Conservation (phyloP, 805 yeast genomes). For the Metschnikowia kofuensis region DNA sequence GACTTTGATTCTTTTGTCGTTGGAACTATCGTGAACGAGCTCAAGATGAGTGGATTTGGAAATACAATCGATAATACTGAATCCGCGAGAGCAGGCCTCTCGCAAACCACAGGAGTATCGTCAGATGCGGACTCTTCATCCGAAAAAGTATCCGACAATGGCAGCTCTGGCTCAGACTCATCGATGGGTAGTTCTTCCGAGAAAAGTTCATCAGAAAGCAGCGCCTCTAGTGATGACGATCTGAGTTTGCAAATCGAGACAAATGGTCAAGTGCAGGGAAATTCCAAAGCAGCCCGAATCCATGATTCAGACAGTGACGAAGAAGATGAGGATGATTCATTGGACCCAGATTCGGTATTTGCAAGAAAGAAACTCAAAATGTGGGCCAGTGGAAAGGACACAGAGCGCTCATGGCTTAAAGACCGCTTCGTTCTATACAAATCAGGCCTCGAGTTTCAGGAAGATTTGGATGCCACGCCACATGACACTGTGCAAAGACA, state of each 20-base stretch:
- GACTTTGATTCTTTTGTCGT: background rate
- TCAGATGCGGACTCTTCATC: background rate
- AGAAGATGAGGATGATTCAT: background rate
- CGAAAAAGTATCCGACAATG: no score
- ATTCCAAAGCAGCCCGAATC: no score
- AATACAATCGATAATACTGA: background rate
- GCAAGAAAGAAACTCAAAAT: conserved; percentile 7
- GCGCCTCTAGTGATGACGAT: background rate
- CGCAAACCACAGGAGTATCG: background rate
- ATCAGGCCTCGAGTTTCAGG: conserved; percentile 19
- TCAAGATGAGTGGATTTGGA: background rate
- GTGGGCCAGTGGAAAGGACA: conserved; percentile 7
- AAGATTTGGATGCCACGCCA: conserved; percentile 7
- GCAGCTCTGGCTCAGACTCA: background rate
- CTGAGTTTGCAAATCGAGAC: background rate
- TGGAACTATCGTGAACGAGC: background rate
- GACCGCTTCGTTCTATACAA: conserved; percentile 6
- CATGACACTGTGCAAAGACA: conserved; percentile 17
- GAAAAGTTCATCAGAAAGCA: background rate
- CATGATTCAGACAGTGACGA: background rate
- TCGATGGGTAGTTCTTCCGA: background rate
- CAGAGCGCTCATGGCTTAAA: conserved; percentile 11
- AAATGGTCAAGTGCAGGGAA: no score
- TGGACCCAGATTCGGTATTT: background rate
- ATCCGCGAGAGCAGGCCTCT: background rate